These are phyloP conservation scores for Quillaja saponaria DNA, from an alignment of 306 rosid genomes.

Conservation along the genomic window DNA sequence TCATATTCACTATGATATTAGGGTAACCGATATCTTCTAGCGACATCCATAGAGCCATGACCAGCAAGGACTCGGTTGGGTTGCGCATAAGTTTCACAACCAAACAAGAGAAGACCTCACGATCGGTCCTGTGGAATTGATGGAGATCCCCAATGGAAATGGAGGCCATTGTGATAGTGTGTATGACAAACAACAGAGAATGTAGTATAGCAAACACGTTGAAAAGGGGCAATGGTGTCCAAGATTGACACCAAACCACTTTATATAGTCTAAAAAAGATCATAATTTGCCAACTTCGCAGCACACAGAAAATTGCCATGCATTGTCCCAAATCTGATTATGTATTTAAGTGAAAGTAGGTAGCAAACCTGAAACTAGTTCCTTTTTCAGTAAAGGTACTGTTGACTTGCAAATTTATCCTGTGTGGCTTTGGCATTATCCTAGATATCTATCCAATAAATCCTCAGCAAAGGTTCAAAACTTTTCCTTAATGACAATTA, in stretches of 20 bases:
- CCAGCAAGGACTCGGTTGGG: slow-evolving; percentile 35
- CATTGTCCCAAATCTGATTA: not conserved
- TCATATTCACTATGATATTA: slow-evolving; percentile 28
- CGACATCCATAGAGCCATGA: slow-evolving; percentile 68
- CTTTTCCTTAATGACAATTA: not conserved
- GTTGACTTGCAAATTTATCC: not conserved
- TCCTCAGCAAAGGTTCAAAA: not conserved
- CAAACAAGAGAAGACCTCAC: slow-evolving; percentile 40
- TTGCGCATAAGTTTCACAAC: slow-evolving; percentile 27
- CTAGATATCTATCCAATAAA: too few species aligned
- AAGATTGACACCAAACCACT: not conserved
- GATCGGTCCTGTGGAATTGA: slow-evolving; percentile 38
- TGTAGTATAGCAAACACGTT: not conserved
- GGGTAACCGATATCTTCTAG: slow-evolving; percentile 37
- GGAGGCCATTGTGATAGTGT: slow-evolving; percentile 20
- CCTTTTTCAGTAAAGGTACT: not conserved
- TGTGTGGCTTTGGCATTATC: not conserved
- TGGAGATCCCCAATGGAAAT: slow-evolving; percentile 27
- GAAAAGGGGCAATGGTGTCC: not conserved
- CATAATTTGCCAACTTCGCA: not conserved
- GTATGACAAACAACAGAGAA: not conserved
- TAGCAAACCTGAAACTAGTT: not conserved
- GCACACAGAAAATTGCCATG: not conserved
- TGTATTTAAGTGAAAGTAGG: not conserved
- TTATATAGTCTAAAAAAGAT: not conserved